Base-by-base conservation (phyloP, 2,329 filamentous ascomycete genomes). In the Fulvia fulva region DNA sequence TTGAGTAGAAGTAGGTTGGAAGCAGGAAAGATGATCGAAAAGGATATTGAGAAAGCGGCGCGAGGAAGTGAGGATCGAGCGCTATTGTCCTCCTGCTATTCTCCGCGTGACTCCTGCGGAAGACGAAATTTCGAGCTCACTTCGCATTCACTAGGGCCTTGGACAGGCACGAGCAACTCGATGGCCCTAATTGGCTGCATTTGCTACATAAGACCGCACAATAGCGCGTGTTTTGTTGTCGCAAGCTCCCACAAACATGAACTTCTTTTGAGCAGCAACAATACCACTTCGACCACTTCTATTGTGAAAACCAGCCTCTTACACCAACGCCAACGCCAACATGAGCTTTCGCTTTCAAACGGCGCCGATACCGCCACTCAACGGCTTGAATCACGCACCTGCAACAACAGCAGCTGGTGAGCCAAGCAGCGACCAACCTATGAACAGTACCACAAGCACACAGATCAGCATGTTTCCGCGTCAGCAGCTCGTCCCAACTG, bases 401-500 rank as follows among this genome's bases (percentile, higher is more conserved):
- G 28, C 21, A 19, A n/a, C 28, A 25, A 26, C 37, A 12, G 47
- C 21, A 16, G 22, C 28, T 37, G 28, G 56, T 53, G 57, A 56
- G 53, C 49, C 45, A 57, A 44, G 25, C 50, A 53, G 51, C 50
- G 49, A 34, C 16, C 32, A 32, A 26, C 9, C 32, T 25, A 47
- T 23, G 41, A 12, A 21, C 11, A 28, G 26, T 28, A 19, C 19
- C 9, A 23, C 25, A 19, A 28, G 14, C 34, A 44, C 7, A 11
- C 2, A 22, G 16, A 32, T 25, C 32, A 52, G 41, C 11, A 41
- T 41, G 37, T 1, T 19, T 19, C 3, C 1, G 7, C n/a, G 19
- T 16, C 37, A 53, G 19, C 46, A 58, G 54, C 53, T 63, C 9
- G 59, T 63, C 19, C 61, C 61, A 5, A 34, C 59, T 4, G 47